phyloP scores from a whole-genome alignment of 805 yeast genomes.

The Maudiozyma saulgeensis region DNA sequence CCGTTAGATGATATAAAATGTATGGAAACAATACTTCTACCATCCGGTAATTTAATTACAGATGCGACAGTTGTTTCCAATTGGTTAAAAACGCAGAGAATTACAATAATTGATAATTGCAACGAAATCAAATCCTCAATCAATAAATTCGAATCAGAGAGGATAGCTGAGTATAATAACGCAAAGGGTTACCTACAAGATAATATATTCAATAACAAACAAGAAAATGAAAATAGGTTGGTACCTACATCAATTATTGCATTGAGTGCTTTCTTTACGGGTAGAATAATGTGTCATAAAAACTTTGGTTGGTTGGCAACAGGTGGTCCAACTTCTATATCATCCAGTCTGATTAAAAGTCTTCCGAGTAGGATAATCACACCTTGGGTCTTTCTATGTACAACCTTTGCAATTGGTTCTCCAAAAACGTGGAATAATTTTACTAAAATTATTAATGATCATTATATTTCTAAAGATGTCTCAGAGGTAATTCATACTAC shows the following conservation, averaged over 20 bases:
- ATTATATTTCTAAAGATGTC: constrained; percentile 13
- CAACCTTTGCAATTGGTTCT: constrained; percentile 14
- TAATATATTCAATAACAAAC: constrained; percentile 15
- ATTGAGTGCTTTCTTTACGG: constrained; percentile 21
- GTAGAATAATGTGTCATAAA: constrained; percentile 20
- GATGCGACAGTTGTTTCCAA: constrained; percentile 7
- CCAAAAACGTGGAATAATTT: constrained; percentile 22
- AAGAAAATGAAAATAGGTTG: constrained; percentile 16
- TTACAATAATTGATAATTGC: constrained; percentile 2
- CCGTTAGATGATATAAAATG: neutral
- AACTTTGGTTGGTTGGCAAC: neutral
- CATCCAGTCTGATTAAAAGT: constrained; percentile 14
- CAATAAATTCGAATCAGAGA: neutral
- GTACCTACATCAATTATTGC: constrained; percentile 22
- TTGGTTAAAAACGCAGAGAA: constrained; percentile 5
- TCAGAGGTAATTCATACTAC: neutral
- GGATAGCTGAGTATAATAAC: neutral
- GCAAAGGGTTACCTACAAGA: constrained; percentile 6
- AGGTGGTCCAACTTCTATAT: neutral
- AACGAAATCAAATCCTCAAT: constrained; percentile 6
- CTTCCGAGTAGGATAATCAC: constrained; percentile 20
- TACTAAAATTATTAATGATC: constrained; percentile 9
- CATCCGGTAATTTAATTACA: constrained; percentile 13
- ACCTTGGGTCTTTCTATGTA: constrained; percentile 14
- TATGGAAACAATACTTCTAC: constrained; percentile 5